Evolutionary conservation across 2,329 filamentous ascomycete species (phyloP).

Genomic region (Thelonectria discophora): DNA sequence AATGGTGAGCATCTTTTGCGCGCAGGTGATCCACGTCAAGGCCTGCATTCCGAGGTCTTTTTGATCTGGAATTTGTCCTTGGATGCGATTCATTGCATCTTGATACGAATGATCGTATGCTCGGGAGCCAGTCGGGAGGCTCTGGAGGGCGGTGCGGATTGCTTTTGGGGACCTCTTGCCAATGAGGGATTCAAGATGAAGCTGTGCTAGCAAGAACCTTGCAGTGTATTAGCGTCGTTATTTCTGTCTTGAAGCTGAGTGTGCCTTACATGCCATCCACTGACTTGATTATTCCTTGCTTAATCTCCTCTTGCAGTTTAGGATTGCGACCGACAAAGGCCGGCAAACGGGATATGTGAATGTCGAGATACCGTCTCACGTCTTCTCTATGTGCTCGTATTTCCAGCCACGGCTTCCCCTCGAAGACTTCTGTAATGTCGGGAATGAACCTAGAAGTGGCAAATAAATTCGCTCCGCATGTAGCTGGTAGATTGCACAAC

Average conservation of each 20-base stretch:
- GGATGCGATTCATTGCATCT: conserved; percentile 33
- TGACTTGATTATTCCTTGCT: not conserved
- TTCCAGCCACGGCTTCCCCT: not conserved
- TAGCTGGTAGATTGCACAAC: not conserved
- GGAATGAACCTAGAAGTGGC: not conserved
- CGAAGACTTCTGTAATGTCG: not conserved
- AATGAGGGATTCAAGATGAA: not conserved
- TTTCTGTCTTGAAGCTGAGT: not conserved
- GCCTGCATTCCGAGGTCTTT: conserved; percentile 47
- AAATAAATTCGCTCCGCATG: not conserved
- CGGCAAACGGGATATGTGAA: not conserved
- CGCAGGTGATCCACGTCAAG: conserved; percentile 51
- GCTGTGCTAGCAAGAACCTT: conserved; percentile 2
- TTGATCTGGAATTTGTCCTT: conserved; percentile 44
- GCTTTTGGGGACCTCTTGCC: not conserved
- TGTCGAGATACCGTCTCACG: not conserved
- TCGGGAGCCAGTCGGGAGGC: not conserved
- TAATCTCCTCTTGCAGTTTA: not conserved
- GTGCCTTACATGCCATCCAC: not conserved
- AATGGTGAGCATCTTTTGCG: conserved; percentile 44
- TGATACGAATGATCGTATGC: conserved; percentile 2
- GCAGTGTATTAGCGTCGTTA: not conserved
- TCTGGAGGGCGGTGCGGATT: not conserved
- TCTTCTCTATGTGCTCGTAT: not conserved
- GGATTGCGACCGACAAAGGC: not conserved